Conservation (phyloP, 495 filamentous ascomycete species). For the Pseudoneurospora amorphoporcata region DNA sequence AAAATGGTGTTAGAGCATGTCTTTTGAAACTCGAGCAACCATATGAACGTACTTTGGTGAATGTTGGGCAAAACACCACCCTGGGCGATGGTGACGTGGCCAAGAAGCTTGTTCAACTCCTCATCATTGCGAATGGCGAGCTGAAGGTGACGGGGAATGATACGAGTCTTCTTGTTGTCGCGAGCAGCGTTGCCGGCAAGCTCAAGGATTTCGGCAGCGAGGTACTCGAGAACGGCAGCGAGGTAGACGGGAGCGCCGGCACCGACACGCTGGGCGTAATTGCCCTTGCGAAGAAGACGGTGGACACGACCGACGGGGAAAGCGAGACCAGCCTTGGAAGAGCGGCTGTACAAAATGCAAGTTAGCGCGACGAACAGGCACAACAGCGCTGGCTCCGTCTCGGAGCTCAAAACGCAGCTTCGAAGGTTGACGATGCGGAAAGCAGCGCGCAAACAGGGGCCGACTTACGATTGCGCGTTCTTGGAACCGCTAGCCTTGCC, state of each 20-base stretch:
- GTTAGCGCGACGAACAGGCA: conserved; percentile 23
- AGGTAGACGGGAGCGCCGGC: conserved; percentile 97
- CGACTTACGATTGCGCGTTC: conserved; percentile 89
- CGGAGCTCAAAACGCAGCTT: background rate
- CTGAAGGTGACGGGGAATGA: conserved; percentile 98
- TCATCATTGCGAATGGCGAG: conserved; percentile 99
- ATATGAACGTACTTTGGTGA: conserved; percentile 78
- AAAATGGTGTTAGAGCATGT: conserved; percentile 31
- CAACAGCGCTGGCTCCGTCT: conserved; percentile 13
- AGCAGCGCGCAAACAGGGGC: conserved; percentile 4
- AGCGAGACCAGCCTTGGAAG: conserved; percentile 97
- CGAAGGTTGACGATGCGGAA: conserved; percentile 1
- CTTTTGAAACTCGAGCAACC: background rate
- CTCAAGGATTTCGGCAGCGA: conserved; percentile 97
- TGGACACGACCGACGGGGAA: conserved; percentile 99
- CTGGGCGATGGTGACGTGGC: conserved; percentile 98
- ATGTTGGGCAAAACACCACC: conserved; percentile 99
- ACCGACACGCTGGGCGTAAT: conserved; percentile 99
- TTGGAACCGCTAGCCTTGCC: conserved; percentile 96
- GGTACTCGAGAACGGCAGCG: conserved; percentile 95
- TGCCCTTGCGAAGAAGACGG: conserved; percentile 98
- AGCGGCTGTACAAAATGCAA: conserved; percentile 55
- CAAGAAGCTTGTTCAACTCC: conserved; percentile 99
- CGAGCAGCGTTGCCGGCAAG: conserved; percentile 96
- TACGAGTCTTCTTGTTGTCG: conserved; percentile 99